These are phyloP conservation scores for Beverwykella pulmonaria DNA, from an alignment of 495 filamentous ascomycete species.

Conservation along the genomic window DNA sequence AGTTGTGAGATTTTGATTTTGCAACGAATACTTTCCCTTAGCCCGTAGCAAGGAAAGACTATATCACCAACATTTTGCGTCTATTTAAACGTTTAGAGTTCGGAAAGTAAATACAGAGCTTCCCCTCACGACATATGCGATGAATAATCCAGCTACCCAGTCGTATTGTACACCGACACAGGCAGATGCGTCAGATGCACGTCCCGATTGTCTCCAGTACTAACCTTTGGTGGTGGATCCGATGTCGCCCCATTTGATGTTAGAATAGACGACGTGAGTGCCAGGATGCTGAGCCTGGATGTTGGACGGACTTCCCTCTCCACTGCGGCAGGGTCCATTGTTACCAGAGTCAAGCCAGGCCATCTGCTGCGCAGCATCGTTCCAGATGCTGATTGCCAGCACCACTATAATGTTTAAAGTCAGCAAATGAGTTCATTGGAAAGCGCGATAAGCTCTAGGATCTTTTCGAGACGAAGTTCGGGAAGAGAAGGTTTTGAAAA, in stretches of 20 bases:
- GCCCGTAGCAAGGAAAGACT: constrained; percentile 1
- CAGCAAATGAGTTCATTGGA: constrained; percentile 15
- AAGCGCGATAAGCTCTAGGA: constrained; percentile 6
- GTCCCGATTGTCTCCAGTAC: constrained; percentile 11
- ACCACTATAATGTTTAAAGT: constrained; percentile 51
- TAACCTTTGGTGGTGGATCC: constrained; percentile 35
- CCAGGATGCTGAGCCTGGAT: constrained; percentile 38
- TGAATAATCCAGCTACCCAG: neutral
- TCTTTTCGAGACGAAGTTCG: constrained; percentile 8
- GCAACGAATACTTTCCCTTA: neutral
- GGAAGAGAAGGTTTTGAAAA: constrained; percentile 16
- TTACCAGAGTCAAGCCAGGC: constrained; percentile 60
- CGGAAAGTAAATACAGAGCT: constrained; percentile 7
- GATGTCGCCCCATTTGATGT: constrained; percentile 43
- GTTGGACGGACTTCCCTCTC: constrained; percentile 34
- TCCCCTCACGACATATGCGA: neutral
- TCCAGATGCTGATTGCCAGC: constrained; percentile 65
- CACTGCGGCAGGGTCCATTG: constrained; percentile 60
- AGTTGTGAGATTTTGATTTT: constrained; percentile 1
- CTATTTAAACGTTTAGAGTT: constrained; percentile 3
- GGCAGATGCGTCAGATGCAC: constrained; percentile 10
- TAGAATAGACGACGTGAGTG: constrained; percentile 40
- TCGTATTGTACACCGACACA: constrained; percentile 4
- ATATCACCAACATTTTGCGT: constrained; percentile 6
- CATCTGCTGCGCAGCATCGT: constrained; percentile 59